Evolutionary conservation across 1,284 basidiomycete genomes (phyloP).

Genomic region (Fomitopsis schrenkii): DNA sequence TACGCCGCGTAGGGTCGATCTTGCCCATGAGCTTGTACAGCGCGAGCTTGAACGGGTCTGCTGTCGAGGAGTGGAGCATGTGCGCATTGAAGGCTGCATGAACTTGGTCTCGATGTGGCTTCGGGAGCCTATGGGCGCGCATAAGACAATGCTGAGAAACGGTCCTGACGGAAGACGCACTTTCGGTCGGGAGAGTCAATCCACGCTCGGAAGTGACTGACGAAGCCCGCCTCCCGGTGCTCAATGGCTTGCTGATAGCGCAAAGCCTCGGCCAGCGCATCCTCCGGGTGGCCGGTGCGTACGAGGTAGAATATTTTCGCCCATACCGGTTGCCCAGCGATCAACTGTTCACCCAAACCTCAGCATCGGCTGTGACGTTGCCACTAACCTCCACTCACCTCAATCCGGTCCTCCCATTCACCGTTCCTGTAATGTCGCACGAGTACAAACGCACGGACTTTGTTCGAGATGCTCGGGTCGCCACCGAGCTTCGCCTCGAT

Average conservation of each 20-base stretch:
- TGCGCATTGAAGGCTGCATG: slow-evolving; percentile 90
- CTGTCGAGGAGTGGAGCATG: slow-evolving; percentile 81
- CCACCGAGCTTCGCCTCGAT: slow-evolving; percentile 89
- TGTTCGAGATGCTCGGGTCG: slow-evolving; percentile 87
- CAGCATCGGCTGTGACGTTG: background rate
- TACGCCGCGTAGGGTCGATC: slow-evolving; percentile 81
- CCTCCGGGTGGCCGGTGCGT: slow-evolving; percentile 77
- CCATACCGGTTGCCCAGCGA: slow-evolving; percentile 88
- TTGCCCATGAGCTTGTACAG: slow-evolving; percentile 95
- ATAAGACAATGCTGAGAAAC: background rate
- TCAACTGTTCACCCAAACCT: slow-evolving; percentile 44
- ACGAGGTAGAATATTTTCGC: slow-evolving; percentile 90
- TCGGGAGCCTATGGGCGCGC: slow-evolving; percentile 54
- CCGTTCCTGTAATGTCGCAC: slow-evolving; percentile 79
- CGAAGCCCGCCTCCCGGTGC: slow-evolving; percentile 81
- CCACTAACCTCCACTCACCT: slow-evolving; percentile 45
- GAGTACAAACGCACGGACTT: slow-evolving; percentile 81
- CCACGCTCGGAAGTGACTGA: slow-evolving; percentile 84
- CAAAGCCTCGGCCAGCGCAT: slow-evolving; percentile 77
- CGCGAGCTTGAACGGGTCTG: slow-evolving; percentile 94
- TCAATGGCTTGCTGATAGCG: slow-evolving; percentile 75
- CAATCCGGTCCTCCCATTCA: slow-evolving; percentile 82
- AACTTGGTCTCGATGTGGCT: slow-evolving; percentile 80
- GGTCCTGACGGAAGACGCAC: slow-evolving; percentile 33
- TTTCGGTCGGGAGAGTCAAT: slow-evolving; percentile 77